Evolutionary conservation across 768 basidiomycete genomes (phyloP).

Genomic region (Boletus rufocinnamomeus): DNA sequence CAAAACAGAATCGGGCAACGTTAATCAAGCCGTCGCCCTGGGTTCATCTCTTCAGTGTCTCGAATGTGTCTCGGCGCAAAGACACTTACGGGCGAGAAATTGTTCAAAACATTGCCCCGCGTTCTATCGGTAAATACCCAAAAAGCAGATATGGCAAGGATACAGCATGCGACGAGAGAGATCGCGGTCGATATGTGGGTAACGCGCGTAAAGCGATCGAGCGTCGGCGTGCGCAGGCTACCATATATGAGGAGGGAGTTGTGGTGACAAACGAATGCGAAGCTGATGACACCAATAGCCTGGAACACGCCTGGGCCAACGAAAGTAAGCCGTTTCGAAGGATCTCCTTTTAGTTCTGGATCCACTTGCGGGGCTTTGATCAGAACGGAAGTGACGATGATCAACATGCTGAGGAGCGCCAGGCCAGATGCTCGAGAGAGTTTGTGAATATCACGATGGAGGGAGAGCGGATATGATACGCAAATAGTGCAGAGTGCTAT

Average conservation of each 20-base stretch:
- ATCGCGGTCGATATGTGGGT: slow-evolving; percentile 89
- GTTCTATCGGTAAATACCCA: slow-evolving; percentile 89
- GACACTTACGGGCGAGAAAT: slow-evolving; percentile 70
- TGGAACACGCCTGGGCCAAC: slow-evolving; percentile 84
- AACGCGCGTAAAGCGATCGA: slow-evolving; percentile 90
- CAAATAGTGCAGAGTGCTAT: slow-evolving; percentile 83
- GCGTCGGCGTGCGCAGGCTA: slow-evolving; percentile 86
- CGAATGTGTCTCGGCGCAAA: neutral
- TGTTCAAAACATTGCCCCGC: slow-evolving; percentile 95
- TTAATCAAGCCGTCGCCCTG: slow-evolving; percentile 90
- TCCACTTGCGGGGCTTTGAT: slow-evolving; percentile 79
- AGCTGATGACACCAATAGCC: slow-evolving; percentile 96
- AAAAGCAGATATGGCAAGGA: slow-evolving; percentile 85
- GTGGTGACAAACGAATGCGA: slow-evolving; percentile 97
- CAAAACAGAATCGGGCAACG: slow-evolving; percentile 91
- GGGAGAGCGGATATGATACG: slow-evolving; percentile 92
- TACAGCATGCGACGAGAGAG: slow-evolving; percentile 81
- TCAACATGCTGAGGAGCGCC: slow-evolving; percentile 89
- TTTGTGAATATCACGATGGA: slow-evolving; percentile 98
- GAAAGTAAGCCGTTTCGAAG: slow-evolving; percentile 70
- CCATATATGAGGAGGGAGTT: slow-evolving; percentile 97
- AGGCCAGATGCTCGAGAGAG: slow-evolving; percentile 90
- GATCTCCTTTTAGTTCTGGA: slow-evolving; percentile 74
- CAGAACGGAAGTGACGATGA: slow-evolving; percentile 86
- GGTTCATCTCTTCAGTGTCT: slow-evolving; percentile 4